A percentile compares a stretch with the other conserved stretches of the same genome.
Conservation (phyloP, 352 stramenopile genomes). For the Phytopythium mirpurense region DNA sequence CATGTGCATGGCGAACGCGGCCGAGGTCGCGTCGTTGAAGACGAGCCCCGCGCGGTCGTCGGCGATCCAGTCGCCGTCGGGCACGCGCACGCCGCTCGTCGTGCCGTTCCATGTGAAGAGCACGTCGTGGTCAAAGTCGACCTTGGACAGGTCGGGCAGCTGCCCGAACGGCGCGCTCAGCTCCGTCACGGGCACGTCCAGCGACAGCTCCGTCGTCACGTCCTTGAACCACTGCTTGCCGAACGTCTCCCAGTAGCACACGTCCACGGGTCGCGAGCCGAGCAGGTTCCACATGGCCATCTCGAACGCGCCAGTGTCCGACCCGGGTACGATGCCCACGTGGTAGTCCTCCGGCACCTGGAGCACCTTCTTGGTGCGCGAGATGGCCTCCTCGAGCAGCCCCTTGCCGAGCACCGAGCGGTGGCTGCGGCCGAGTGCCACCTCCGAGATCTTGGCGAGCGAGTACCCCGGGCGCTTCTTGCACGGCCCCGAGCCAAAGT, state of each 20-base stretch:
- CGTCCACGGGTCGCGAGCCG: constrained; percentile 88
- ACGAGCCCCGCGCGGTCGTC: constrained; percentile 93
- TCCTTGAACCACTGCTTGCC: constrained; percentile 97
- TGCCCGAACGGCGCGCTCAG: constrained; percentile 95
- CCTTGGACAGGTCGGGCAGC: constrained; percentile 92
- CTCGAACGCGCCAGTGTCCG: constrained; percentile 98
- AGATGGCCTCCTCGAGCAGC: constrained; percentile 93
- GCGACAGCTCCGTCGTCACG: constrained; percentile 91
- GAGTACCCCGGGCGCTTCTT: constrained; percentile 98
- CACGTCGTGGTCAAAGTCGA: constrained; percentile 95
- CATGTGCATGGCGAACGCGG: constrained; percentile 99
- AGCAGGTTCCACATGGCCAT: constrained; percentile 99
- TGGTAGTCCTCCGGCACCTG: constrained; percentile 94
- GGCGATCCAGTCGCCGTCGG: constrained; percentile 95
- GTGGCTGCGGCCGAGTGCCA: constrained; percentile 93
- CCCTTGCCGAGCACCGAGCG: constrained; percentile 97
- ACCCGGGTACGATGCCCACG: constrained; percentile 96
- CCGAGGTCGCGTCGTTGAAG: constrained; percentile 98
- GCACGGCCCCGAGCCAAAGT: constrained; percentile 98
- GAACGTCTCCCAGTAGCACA: constrained; percentile 97
- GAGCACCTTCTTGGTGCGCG: constrained; percentile 93
- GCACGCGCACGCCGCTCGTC: constrained; percentile 95
- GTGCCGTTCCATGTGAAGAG: constrained; percentile 99
- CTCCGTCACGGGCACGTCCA: constrained; percentile 90
- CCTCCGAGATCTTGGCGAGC: constrained; percentile 81